phyloP scores from a whole-genome alignment of 106 monocot genomes.

The Acorus calamus region DNA sequence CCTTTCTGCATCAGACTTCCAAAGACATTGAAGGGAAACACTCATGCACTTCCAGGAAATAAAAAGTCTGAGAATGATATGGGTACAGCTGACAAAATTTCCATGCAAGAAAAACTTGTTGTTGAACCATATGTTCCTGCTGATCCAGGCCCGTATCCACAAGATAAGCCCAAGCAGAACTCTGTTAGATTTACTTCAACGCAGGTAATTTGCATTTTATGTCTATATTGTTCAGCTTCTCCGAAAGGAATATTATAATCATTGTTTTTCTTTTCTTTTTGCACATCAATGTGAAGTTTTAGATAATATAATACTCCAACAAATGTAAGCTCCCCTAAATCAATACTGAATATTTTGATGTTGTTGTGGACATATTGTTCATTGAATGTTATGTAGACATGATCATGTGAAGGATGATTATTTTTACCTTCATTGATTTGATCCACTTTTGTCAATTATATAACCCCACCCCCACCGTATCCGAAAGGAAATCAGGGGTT shows the following conservation, averaged over 20 bases:
- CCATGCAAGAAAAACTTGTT: slow-evolving; percentile 49
- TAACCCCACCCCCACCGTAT: too few relatives aligned
- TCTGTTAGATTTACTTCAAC: slow-evolving; percentile 95
- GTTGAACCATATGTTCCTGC: slow-evolving; percentile 84
- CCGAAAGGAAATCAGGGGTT: too few relatives aligned
- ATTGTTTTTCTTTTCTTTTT: too few relatives aligned
- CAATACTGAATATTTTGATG: too few relatives aligned
- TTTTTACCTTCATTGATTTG: too few relatives aligned
- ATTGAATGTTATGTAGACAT: too few relatives aligned
- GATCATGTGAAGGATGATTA: too few relatives aligned
- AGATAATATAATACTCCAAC: too few relatives aligned
- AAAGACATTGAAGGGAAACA: slow-evolving; percentile 44
- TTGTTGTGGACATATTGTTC: too few relatives aligned
- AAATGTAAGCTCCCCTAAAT: too few relatives aligned
- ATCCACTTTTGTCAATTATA: too few relatives aligned
- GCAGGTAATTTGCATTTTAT: slow-evolving; percentile 41
- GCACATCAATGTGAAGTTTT: too few relatives aligned
- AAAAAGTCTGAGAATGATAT: slow-evolving; percentile 28
- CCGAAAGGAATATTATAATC: not conserved
- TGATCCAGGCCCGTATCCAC: slow-evolving; percentile 97
- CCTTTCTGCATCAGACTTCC: slow-evolving; percentile 82
- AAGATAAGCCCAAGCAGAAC: slow-evolving; percentile 93
- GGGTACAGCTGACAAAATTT: slow-evolving; percentile 8
- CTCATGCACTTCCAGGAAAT: slow-evolving; percentile 78
- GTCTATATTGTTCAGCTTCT: not conserved